phyloP scores from a whole-genome alignment of 768 basidiomycete genomes.

The Leccinellum rugosiceps region DNA sequence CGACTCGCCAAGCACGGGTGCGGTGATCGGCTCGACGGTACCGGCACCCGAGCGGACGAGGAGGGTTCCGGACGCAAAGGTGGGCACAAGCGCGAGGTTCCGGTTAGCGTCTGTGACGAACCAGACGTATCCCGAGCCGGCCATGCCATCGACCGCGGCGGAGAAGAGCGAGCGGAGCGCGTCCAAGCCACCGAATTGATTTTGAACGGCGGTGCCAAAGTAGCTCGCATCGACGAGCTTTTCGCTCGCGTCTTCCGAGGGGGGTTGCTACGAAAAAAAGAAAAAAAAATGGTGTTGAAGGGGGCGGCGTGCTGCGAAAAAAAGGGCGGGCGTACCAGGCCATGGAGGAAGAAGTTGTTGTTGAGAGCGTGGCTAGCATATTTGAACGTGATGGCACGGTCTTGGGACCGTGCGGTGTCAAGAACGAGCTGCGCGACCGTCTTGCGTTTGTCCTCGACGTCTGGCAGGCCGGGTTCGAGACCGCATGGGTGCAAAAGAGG shows the following conservation, averaged over 20 bases:
- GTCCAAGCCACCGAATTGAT: constrained; percentile 59
- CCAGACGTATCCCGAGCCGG: constrained; percentile 83
- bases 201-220: constrained; percentile 21
- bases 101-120: constrained; percentile 69
- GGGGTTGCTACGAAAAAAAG: constrained; percentile 26
- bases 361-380: constrained; percentile 92
- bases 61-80: constrained; percentile 86
- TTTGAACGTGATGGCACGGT: constrained; percentile 74
- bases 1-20: constrained; percentile 31
- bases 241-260: constrained; percentile 25
- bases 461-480: constrained; percentile 30
- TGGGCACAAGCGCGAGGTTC: constrained; percentile 72
- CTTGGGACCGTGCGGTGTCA: constrained; percentile 54
- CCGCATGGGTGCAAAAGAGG: neutral
- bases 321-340: constrained; percentile 56
- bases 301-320: too few relatives aligned
- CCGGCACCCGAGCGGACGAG: constrained; percentile 63
- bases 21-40: constrained; percentile 23
- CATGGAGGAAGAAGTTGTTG: constrained; percentile 91
- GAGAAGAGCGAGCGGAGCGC: constrained; percentile 74
- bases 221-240: constrained; percentile 10
- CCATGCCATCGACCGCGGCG: constrained; percentile 75
- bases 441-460: constrained; percentile 51
- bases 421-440: constrained; percentile 73
- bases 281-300: neutral